These are phyloP conservation scores for Fusarium verrucosum DNA, from an alignment of 2,329 filamentous ascomycete species.

Conservation along the genomic window DNA sequence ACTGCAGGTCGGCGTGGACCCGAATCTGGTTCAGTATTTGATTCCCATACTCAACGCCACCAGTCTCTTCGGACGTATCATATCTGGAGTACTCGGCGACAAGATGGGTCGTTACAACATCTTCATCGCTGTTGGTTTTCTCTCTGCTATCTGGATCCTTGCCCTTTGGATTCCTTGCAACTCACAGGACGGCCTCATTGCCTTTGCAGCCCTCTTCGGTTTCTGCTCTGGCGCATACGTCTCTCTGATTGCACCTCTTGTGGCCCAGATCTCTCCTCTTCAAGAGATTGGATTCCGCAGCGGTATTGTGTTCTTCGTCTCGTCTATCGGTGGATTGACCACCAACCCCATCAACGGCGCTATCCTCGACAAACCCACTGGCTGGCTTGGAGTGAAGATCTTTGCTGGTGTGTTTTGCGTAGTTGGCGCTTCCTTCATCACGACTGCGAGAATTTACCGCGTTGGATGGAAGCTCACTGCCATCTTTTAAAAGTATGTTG, in stretches of 20 bases:
- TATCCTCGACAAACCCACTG: constrained; percentile 44
- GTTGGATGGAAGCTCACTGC: constrained; percentile 30
- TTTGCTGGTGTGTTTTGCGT: constrained; percentile 44
- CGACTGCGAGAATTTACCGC: constrained; percentile 17
- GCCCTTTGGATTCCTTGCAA: constrained; percentile 56
- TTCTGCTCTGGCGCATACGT: constrained; percentile 55
- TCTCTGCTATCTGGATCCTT: constrained; percentile 52
- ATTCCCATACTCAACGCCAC: constrained; percentile 53
- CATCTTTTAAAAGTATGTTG: neutral
- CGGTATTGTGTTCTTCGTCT: constrained; percentile 59
- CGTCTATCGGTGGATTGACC: constrained; percentile 64
- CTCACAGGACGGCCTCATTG: constrained; percentile 46
- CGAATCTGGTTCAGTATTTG: constrained; percentile 47
- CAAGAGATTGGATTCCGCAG: constrained; percentile 46
- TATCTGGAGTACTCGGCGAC: constrained; percentile 50
- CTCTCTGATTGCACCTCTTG: constrained; percentile 51
- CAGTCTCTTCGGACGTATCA: constrained; percentile 50
- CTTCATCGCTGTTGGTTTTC: constrained; percentile 56
- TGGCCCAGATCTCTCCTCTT: constrained; percentile 51
- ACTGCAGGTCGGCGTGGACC: constrained; percentile 42
- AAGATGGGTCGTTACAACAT: constrained; percentile 53
- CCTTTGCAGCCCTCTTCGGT: constrained; percentile 54
- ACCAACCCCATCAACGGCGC: constrained; percentile 66
- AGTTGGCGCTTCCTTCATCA: constrained; percentile 16
- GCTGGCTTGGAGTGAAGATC: constrained; percentile 51